Evolutionary conservation across 257 asterid genomes (phyloP).

Genomic region (Solanum neorickii): DNA sequence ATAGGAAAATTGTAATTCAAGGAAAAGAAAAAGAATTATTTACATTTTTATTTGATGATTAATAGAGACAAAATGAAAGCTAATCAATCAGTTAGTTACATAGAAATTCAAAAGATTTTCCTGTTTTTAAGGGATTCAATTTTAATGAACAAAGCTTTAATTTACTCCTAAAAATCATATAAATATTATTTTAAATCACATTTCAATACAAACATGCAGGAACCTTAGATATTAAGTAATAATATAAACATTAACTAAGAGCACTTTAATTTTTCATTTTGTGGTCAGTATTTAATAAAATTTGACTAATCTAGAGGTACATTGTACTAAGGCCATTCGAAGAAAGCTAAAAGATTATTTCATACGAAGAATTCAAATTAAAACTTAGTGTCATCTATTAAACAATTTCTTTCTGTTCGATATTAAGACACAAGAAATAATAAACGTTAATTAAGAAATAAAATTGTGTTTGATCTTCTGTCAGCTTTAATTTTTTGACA

Average conservation of each 20-base stretch:
- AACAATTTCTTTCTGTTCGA: too few relatives aligned
- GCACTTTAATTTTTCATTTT: too few relatives aligned
- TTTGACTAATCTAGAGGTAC: too few relatives aligned
- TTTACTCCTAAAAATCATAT: too few relatives aligned
- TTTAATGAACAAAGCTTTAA: not conserved
- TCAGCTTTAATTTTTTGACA: too few relatives aligned
- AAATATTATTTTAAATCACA: too few relatives aligned
- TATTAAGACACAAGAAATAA: not conserved
- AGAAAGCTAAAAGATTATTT: fast-evolving
- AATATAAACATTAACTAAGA: not conserved
- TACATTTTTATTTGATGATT: not conserved
- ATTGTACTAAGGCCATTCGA: fast-evolving
- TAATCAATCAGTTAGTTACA: not conserved
- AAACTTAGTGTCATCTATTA: not conserved
- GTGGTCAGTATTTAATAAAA: fast-evolving
- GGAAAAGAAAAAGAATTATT: not conserved
- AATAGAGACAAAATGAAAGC: not conserved
- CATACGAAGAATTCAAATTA: too few relatives aligned
- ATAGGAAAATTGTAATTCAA: not conserved
- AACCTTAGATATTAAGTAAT: not conserved
- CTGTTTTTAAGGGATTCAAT: not conserved
- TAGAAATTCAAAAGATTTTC: not conserved
- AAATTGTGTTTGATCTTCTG: too few relatives aligned
- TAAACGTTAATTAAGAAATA: too few relatives aligned
- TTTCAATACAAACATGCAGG: not conserved